Percentiles rank a stretch among this genome's conserved stretches.
phyloP scores from a whole-genome alignment of 1,284 basidiomycete genomes.

The Microbotryomycetes sp. region DNA sequence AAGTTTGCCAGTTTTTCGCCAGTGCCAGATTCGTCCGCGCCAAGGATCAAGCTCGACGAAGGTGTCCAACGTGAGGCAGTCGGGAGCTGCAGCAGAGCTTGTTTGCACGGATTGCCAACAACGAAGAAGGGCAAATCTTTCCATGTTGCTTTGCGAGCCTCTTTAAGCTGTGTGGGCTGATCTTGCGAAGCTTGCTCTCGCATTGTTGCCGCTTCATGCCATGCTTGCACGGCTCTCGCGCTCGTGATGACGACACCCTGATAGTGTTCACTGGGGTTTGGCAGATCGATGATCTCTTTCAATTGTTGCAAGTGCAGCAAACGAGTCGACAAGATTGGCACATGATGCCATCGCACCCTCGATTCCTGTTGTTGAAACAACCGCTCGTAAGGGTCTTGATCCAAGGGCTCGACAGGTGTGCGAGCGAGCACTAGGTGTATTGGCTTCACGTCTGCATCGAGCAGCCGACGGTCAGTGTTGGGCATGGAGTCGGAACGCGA shows the following conservation, averaged over 20 bases:
- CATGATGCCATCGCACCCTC: conserved; percentile 45
- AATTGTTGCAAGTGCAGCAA: conserved; percentile 52
- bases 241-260: conserved; percentile 66
- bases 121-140: conserved; percentile 60
- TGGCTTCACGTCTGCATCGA: too few species aligned
- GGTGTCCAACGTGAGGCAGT: conserved; percentile 39
- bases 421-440: conserved; percentile 32
- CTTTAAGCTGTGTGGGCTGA: too few species aligned
- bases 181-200: neutral
- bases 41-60: conserved; percentile 48
- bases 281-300: conserved; percentile 42
- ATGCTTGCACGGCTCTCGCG: conserved; percentile 61
- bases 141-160: too few species aligned
- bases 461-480: too few species aligned
- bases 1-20: conserved; percentile 59
- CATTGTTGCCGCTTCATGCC: conserved; percentile 45
- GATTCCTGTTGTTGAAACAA: neutral
- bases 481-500: too few species aligned
- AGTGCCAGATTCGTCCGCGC: conserved; percentile 55
- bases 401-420: conserved; percentile 14
- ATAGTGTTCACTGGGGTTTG: conserved; percentile 44
- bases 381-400: conserved; percentile 52
- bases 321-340: conserved; percentile 61
- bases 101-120: conserved; percentile 59
- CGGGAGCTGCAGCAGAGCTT: conserved; percentile 41